phyloP scores from a whole-genome alignment of 2,329 filamentous ascomycete species.

The Alternaria longipes region DNA sequence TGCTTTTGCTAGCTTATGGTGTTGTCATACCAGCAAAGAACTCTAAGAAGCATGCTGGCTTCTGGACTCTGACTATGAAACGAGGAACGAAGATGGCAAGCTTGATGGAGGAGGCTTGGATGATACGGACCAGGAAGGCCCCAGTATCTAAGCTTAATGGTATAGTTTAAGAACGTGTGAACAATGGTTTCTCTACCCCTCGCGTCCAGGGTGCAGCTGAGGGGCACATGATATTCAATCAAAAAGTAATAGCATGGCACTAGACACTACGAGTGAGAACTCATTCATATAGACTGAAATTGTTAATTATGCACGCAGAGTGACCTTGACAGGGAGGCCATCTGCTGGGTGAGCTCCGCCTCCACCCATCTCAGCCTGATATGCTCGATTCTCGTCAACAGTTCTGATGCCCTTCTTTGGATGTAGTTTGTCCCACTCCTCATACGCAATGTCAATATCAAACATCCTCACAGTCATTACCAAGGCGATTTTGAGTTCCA shows the following conservation, averaged over 20 bases:
- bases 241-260: not conserved
- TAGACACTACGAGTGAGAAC: not conserved
- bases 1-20: constrained; percentile 6
- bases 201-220: not conserved
- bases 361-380: constrained; percentile 25
- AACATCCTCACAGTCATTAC: constrained; percentile 17
- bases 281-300: not conserved
- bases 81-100: not conserved
- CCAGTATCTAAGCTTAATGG: not conserved
- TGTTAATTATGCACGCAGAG: not conserved
- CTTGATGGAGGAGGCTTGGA: not conserved
- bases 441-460: constrained; percentile 21
- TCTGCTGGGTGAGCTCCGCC: constrained; percentile 27
- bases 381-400: constrained; percentile 26
- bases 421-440: constrained; percentile 31
- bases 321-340: constrained; percentile 51
- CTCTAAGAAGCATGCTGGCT: not conserved
- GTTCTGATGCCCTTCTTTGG: constrained; percentile 23
- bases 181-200: not conserved
- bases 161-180: not conserved
- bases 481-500: constrained; percentile 31
- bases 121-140: not conserved
- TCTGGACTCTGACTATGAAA: not conserved
- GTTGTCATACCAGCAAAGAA: not conserved
- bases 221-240: not conserved